Base-by-base conservation (phyloP, 1,139 yeast genomes). In the Sugiyamaella castrensis region DNA sequence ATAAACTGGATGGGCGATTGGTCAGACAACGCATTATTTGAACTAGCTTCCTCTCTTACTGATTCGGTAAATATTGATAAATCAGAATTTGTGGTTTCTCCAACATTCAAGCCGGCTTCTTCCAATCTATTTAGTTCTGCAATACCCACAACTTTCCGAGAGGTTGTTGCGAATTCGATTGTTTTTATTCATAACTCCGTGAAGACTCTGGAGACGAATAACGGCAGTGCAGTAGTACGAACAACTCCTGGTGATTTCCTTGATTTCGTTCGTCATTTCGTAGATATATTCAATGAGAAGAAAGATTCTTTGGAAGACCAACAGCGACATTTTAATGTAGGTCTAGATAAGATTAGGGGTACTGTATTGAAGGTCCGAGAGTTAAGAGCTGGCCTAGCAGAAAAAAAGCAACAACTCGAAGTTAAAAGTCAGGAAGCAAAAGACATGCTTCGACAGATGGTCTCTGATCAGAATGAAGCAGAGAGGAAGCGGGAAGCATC, bases 401-500 rank as follows among this genome's bases (percentile, higher is more conserved):
- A 63, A 28, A 86, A 88, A 63, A 77, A 79, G 53, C 58, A 56
- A 1, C 71, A 68, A 28, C 71, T 92, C 36, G 65, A 67, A 32
- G 47, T 46, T 0, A 91, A 89, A 56, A 87, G 85, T 54, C 61
- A 65, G 13, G 87, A 84, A 56, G 96, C 97, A 0, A 77, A 80
- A 53, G 68, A 70, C 16, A 86, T 87, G 76, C 74, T 92, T 46
- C 80, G 82, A 57, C 79, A 74, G 47, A 87, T 92, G 87, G 75
- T 92, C n/a, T 71, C 76, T 0, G 95, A 88, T 46, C 98, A 92
- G 62, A 89, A 87, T 62, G 96, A 89, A 60, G 94, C 97, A 0
- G 98, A 92, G 64, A 72, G 96, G 52, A 87, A 85, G 57, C 87
- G 85, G 52, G 96, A 86, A 53, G 91, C 95, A 13, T 87, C 96